A percentile compares a stretch with the other conserved stretches of the same genome.
Conservation (phyloP, 371 early-diverging fungal species). For the Mortierella sp. region DNA sequence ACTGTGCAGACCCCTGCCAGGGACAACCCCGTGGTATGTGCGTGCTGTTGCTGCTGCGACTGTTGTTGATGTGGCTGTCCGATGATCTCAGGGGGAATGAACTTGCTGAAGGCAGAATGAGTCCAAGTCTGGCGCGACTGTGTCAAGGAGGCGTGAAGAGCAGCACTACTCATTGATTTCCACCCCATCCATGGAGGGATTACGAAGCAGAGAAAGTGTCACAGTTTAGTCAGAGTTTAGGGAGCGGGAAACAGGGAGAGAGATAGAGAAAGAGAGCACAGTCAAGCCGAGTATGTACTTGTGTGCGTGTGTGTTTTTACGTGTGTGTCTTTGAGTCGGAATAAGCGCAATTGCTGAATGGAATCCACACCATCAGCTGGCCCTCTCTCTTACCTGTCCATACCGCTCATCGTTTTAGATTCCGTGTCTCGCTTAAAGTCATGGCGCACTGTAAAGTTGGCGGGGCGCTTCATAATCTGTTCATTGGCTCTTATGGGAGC, state of each 20-base stretch:
- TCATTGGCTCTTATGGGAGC: conserved; percentile 3
- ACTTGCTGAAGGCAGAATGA: conserved; percentile 25
- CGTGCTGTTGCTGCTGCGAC: conserved; percentile 9
- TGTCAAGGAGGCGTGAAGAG: conserved; percentile 21
- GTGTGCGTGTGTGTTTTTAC: too few species aligned
- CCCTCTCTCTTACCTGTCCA: background rate
- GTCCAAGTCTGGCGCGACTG: conserved; percentile 49
- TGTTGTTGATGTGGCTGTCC: conserved; percentile 6
- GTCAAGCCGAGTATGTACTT: too few species aligned
- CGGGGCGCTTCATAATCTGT: conserved; percentile 5
- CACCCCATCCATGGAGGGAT: background rate
- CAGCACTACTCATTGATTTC: conserved; percentile 1
- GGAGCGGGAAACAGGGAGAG: too few species aligned
- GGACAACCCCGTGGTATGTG: conserved; percentile 21
- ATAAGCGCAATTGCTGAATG: background rate
- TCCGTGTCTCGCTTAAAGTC: background rate
- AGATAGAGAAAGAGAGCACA: too few species aligned
- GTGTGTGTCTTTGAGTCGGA: too few species aligned
- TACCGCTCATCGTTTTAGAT: background rate
- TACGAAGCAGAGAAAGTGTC: too few species aligned
- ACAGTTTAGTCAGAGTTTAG: too few species aligned
- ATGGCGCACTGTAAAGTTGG: conserved; percentile 17
- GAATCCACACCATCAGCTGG: background rate
- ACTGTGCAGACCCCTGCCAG: conserved; percentile 46
- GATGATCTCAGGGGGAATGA: conserved; percentile 5